Evolutionary conservation across 352 stramenopile genomes (phyloP).

Genomic region (Globisporangium parvum): DNA sequence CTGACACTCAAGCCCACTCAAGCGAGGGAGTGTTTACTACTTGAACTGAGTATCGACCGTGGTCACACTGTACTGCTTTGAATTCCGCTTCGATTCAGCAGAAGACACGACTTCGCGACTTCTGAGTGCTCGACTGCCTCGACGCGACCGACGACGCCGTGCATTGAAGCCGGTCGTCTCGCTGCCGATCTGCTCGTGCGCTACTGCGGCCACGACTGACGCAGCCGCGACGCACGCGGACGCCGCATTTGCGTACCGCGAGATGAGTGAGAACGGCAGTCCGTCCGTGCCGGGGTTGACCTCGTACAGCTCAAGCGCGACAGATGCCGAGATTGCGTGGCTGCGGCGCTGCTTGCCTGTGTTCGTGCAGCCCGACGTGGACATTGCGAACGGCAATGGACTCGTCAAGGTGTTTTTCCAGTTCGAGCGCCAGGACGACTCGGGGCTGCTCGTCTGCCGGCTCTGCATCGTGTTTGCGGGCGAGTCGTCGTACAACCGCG

Average conservation of each 20-base stretch:
- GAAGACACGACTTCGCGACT: too few relatives aligned
- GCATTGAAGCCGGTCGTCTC: not conserved
- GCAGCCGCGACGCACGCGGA: conserved; percentile 3
- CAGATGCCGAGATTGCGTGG: conserved; percentile 58
- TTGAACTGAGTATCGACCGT: too few relatives aligned
- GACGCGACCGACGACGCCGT: not conserved
- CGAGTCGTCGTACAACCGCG: conserved; percentile 83
- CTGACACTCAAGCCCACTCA: too few relatives aligned
- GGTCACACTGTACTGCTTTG: too few relatives aligned
- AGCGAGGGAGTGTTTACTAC: too few relatives aligned
- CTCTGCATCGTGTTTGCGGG: conserved; percentile 80
- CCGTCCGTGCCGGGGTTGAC: conserved; percentile 15
- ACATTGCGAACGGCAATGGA: conserved; percentile 76
- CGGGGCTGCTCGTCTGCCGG: conserved; percentile 50
- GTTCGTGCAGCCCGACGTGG: conserved; percentile 78
- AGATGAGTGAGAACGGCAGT: conserved; percentile 34
- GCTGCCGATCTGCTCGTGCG: conserved; percentile 9
- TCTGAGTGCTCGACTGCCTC: not conserved
- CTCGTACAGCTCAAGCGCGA: conserved; percentile 18
- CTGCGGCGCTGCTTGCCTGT: conserved; percentile 74
- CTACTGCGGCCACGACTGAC: conserved; percentile 5
- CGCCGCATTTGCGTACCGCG: conserved; percentile 32
- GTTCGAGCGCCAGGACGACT: conserved; percentile 62
- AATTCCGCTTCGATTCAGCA: too few relatives aligned
- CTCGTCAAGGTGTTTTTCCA: conserved; percentile 80